Percentiles rank a stretch among this genome's conserved stretches.
Conservation (phyloP, 768 basidiomycete species). For the Lentinula guzmanii region DNA sequence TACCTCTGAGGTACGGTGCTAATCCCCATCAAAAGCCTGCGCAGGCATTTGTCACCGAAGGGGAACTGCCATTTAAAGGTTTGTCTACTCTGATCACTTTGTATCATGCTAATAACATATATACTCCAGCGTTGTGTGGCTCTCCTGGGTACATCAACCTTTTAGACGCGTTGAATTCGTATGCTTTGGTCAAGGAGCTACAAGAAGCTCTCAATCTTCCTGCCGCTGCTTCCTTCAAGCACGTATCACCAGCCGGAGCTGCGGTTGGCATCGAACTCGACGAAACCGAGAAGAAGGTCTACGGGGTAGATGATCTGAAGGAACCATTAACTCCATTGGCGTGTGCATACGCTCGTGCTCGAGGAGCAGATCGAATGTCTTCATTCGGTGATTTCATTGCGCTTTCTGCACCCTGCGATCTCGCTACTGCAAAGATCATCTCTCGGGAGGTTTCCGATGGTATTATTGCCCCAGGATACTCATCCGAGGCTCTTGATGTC, state of each 20-base stretch:
- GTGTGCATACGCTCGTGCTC: constrained; percentile 90
- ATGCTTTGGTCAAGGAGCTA: constrained; percentile 91
- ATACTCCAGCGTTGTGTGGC: constrained; percentile 71
- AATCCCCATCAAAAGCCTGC: constrained; percentile 99
- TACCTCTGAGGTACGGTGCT: constrained; percentile 88
- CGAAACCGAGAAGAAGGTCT: constrained; percentile 86
- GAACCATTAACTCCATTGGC: constrained; percentile 86
- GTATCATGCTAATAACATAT: background rate
- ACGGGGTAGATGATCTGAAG: constrained; percentile 93
- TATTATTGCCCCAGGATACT: constrained; percentile 93
- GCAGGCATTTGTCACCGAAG: constrained; percentile 87
- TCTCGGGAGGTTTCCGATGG: constrained; percentile 99
- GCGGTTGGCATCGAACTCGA: constrained; percentile 85
- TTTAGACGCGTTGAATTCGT: constrained; percentile 95
- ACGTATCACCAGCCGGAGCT: constrained; percentile 96
- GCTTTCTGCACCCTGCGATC: constrained; percentile 86
- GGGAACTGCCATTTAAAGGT: constrained; percentile 94
- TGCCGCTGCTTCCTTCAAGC: constrained; percentile 98
- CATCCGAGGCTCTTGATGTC: constrained; percentile 81
- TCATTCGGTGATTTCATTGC: constrained; percentile 99
- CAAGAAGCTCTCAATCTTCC: constrained; percentile 82
- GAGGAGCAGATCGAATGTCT: constrained; percentile 99
- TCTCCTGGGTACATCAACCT: constrained; percentile 99
- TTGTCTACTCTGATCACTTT: background rate
- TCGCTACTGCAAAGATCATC: constrained; percentile 93